These are phyloP conservation scores for Cucumis sativus DNA, from an alignment of 306 rosid species.

Conservation along the genomic window DNA sequence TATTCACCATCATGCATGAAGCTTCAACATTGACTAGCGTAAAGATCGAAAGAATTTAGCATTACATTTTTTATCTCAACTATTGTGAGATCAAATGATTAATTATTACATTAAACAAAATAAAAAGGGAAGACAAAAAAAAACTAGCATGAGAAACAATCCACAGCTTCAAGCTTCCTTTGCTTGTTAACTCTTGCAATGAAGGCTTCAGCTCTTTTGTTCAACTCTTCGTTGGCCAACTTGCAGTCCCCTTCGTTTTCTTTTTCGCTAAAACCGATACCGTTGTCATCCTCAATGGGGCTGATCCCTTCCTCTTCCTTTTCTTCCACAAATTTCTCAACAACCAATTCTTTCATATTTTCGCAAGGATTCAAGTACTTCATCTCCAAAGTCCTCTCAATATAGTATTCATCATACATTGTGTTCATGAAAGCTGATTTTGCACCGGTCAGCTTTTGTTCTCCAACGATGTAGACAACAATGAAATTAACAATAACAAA, in stretches of 20 bases:
- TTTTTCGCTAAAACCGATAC: background rate
- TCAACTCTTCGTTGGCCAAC: slow-evolving; percentile 28
- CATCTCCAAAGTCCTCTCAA: slow-evolving; percentile 12
- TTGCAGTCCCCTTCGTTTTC: slow-evolving; percentile 6
- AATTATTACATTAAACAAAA: background rate
- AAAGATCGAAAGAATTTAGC: background rate
- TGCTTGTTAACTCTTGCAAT: slow-evolving; percentile 40
- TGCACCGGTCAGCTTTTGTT: slow-evolving; percentile 16
- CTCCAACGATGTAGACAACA: slow-evolving; percentile 27
- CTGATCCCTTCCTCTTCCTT: background rate
- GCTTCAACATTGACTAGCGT: background rate
- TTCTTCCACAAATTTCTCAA: background rate
- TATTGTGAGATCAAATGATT: background rate
- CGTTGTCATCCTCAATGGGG: background rate
- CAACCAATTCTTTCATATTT: background rate
- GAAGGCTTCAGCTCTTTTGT: slow-evolving; percentile 30
- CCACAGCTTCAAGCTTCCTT: slow-evolving; percentile 28
- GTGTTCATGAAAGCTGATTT: background rate
- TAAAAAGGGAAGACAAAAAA: too few species aligned
- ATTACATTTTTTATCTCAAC: background rate
- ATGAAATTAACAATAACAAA: slow-evolving; percentile 31
- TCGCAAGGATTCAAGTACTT: background rate
- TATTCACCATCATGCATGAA: background rate
- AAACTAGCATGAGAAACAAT: background rate
- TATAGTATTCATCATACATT: slow-evolving; percentile 12